Base-by-base conservation (phyloP, 1,284 basidiomycete species). In the Sphagnurus paluster region DNA sequence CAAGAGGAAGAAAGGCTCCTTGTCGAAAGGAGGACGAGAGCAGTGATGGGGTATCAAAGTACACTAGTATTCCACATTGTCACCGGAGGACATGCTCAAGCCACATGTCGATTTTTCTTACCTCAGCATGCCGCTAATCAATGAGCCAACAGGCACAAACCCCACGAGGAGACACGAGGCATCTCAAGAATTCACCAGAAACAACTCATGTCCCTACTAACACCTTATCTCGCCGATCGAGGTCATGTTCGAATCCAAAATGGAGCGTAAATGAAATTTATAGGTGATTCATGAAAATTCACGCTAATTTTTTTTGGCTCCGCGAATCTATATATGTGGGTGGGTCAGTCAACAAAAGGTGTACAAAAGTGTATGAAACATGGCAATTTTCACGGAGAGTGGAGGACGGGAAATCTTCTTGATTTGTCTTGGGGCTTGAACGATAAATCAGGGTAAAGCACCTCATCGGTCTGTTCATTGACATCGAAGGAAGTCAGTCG, bases 71-170 rank as follows among this genome's bases (percentile, higher is more conserved):
- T 11, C 38, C 35, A 51, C 45, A 42, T 48, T 54, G 39, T 49
- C 44, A 53, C 48, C 53, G 49, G 44, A 39, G 32, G 46, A 46
- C 56, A 57, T 46, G 54, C 48, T 39, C 48, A 20, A 50, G 54
- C 56, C 56, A 57, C 56, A 57, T 57, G 54, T 56, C 48, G 23
- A 40, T 43, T 16, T 41, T 43, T 46, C 40, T 50, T 53, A 54
- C 52, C 43, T 57, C 45, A 57, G 51, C 56, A 48, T 29, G 39
- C 39, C 45, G 45, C 41, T 29, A 52, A 54, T 52, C 54, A 56
- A 42, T 14, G 14, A 23, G 36, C 36, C 45, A 46, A 40, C 49
- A 54, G 53, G 53, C 35, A 55, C 53, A 42, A 45, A 48, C 43
- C 13, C 11, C 41, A 26, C 39, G 55, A 56, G 55, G 55, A 50